Evolutionary conservation across 768 basidiomycete species (phyloP), one percentile per base, ranked within the genome.

Genomic region (Kwoniella dendrophila): DNA sequence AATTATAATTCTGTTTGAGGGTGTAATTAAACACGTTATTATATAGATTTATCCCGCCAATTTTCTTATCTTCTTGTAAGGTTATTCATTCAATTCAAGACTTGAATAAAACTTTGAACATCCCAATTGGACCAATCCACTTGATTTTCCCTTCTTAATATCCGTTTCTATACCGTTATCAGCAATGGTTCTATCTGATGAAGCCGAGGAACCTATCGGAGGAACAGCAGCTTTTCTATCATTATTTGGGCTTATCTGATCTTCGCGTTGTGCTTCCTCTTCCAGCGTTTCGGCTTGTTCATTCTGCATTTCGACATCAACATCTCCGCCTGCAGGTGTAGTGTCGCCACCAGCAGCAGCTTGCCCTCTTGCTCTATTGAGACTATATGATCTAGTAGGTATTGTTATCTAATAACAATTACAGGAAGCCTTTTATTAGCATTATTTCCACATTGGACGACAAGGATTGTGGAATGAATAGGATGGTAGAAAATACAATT

Each of bases 351-450:
- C 27, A 10, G 47, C 29, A 4, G 43, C 45, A 10, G 60, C 60
- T 16, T 50, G 40, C 3, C 62, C 62, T 56, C 62, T 43, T 2
- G 48, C 49, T n/a, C 56, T 44, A 38, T 63, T 57, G 14, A 57
- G 36, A 56, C 55, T 56, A 27, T 63, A 63, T 18, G 55, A 50
- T 52, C 53, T 47, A 8, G 62, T 63, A 6, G 44, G 53, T 51
- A 63, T n/a, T 18, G 62, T 63, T 18, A 63, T 26, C 62, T 63
- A 36, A 34, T n/a, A 20, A 36, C 34, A 16, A 36, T 8, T 36
- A 16, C n/a, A 36, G 34, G n/a, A 4, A 5, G 24, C 12, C 12
- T 29, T 5, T 11, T 10, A 51, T 51, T 27, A 8, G 44, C 44
- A n/a, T 7, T 20, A 20, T 20, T 47, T 36, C 8, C 10, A 20